phyloP scores from a whole-genome alignment of 805 yeast genomes.

The Cyberlindnera xylosilytica region DNA sequence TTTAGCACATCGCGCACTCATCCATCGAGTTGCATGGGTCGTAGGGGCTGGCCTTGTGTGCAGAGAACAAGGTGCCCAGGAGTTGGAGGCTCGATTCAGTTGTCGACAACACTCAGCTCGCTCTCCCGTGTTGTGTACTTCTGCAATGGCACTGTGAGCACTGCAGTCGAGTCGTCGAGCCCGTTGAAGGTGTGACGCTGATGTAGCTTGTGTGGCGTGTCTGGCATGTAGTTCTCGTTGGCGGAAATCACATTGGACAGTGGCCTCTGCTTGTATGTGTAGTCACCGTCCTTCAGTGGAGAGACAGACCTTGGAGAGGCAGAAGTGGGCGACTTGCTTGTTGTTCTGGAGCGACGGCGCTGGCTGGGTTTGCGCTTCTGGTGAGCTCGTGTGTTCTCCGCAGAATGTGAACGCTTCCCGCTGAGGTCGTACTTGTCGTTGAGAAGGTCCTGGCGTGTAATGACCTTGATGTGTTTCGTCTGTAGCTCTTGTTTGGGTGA shows the following conservation, averaged over 20 bases:
- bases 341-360: background rate
- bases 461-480: constrained; percentile 24
- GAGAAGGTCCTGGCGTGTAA: constrained; percentile 27
- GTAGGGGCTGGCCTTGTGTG: too few relatives aligned
- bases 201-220: background rate
- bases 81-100: too few relatives aligned
- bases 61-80: too few relatives aligned
- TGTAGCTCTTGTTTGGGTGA: constrained; percentile 7
- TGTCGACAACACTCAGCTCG: background rate
- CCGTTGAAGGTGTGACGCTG: constrained; percentile 4
- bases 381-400: background rate
- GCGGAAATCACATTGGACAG: background rate
- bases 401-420: constrained; percentile 1
- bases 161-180: constrained; percentile 2
- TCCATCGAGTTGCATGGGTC: too few relatives aligned
- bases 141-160: constrained; percentile 5
- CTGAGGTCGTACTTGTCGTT: constrained; percentile 17
- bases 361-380: background rate
- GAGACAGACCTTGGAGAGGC: background rate
- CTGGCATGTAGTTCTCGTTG: background rate
- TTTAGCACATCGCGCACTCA: too few relatives aligned
- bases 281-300: background rate
- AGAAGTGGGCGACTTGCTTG: background rate
- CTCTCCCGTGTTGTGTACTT: constrained; percentile 1
- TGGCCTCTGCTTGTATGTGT: background rate